Evolutionary conservation across 176 grass and related monocot genomes (phyloP).

Genomic region (Rhynchospora pubera): DNA sequence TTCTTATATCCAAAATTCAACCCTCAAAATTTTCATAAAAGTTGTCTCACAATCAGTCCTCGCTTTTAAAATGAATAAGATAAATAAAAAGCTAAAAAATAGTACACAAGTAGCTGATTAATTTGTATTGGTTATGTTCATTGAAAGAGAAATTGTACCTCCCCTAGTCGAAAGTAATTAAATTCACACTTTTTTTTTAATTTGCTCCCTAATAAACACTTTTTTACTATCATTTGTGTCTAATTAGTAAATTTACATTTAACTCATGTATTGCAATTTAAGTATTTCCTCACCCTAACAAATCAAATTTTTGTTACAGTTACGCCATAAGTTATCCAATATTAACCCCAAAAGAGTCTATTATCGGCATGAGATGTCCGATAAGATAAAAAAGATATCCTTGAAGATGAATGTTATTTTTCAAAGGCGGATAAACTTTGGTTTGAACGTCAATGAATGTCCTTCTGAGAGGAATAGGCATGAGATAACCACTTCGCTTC

Average conservation of each 20-base stretch:
- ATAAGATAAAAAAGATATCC: conserved; percentile 11
- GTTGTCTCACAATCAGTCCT: too few relatives aligned
- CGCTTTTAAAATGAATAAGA: too few relatives aligned
- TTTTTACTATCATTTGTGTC: too few relatives aligned
- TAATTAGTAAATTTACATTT: neutral
- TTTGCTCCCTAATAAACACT: too few relatives aligned
- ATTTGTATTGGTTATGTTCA: too few relatives aligned
- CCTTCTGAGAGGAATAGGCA: neutral
- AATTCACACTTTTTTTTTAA: too few relatives aligned
- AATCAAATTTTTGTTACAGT: neutral
- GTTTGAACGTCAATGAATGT: neutral
- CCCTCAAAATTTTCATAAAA: too few relatives aligned
- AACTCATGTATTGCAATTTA: neutral
- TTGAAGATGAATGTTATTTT: neutral
- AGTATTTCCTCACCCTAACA: neutral
- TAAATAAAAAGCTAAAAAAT: too few relatives aligned
- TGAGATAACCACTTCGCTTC: conserved; percentile 8
- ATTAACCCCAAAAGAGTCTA: neutral
- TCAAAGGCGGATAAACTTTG: neutral
- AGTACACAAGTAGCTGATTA: too few relatives aligned
- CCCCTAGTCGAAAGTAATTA: too few relatives aligned
- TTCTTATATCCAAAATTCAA: too few relatives aligned
- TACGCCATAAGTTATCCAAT: neutral
- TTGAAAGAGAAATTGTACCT: too few relatives aligned
- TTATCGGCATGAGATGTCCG: neutral